Conservation (phyloP, 345 rosid genomes). For the Psidium friedrichsthalianum region DNA sequence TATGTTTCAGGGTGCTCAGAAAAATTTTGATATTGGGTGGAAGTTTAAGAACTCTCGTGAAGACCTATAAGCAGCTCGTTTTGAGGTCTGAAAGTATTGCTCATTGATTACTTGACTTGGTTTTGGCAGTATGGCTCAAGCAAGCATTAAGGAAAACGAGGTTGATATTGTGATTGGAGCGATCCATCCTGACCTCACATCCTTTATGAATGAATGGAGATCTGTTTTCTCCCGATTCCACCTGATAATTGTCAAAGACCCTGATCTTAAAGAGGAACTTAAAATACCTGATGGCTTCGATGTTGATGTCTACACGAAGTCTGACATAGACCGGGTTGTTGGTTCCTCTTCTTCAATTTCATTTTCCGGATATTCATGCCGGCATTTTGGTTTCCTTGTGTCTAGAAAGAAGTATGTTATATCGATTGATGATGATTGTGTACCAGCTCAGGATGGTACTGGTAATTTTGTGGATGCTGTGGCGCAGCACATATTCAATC, state of each 20-base stretch:
- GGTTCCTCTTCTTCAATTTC: conserved; percentile 48
- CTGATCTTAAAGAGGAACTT: conserved; percentile 82
- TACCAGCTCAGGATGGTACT: conserved; percentile 62
- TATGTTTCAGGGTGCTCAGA: conserved; percentile 47
- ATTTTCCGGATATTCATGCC: conserved; percentile 85
- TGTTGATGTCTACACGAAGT: conserved; percentile 45
- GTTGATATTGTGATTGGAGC: conserved; percentile 93
- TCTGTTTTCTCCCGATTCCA: conserved; percentile 62
- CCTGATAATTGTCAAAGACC: conserved; percentile 84
- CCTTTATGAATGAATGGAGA: conserved; percentile 68
- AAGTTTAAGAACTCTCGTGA: not conserved
- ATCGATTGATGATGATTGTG: conserved; percentile 78
- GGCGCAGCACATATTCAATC: conserved; percentile 65
- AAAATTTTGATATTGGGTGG: conserved; percentile 29
- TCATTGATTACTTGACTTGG: not conserved
- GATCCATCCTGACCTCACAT: conserved; percentile 56
- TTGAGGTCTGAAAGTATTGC: conserved; percentile 1
- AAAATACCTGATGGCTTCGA: conserved; percentile 77
- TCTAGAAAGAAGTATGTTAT: conserved; percentile 76
- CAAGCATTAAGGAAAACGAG: conserved; percentile 47
- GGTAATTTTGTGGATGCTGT: conserved; percentile 68
- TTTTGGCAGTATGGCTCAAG: conserved; percentile 36
- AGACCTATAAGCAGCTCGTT: not conserved
- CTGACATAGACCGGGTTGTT: conserved; percentile 54
- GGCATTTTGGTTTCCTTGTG: conserved; percentile 80